phyloP scores from a whole-genome alignment of 1,284 basidiomycete species.

The Puccinia novopanici region DNA sequence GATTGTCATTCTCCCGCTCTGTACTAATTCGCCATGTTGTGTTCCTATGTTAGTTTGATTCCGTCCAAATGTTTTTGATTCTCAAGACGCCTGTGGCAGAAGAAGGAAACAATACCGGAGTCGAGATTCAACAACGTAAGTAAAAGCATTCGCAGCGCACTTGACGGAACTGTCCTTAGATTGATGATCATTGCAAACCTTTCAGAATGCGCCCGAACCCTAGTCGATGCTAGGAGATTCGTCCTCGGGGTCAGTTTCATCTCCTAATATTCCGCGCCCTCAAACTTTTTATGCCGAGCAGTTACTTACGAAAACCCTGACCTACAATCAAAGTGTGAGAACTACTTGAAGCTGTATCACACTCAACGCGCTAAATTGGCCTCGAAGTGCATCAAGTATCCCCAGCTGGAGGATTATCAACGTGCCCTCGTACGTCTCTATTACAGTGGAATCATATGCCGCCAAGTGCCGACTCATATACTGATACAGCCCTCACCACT shows the following conservation, averaged over 20 bases:
- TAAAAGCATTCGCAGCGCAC: background rate
- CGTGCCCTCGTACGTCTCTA: conserved; percentile 29
- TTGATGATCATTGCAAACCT: background rate
- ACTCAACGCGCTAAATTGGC: conserved; percentile 50
- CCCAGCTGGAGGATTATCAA: conserved; percentile 48
- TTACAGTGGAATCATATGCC: too few relatives aligned
- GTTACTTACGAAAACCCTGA: background rate
- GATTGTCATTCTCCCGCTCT: background rate
- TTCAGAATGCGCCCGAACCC: conserved; percentile 45
- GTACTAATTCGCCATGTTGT: background rate
- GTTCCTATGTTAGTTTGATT: conserved; percentile 11
- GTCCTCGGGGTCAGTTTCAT: conserved; percentile 36
- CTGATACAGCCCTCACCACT: background rate
- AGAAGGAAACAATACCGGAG: conserved; percentile 50
- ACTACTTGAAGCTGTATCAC: conserved; percentile 49
- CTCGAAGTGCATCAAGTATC: conserved; percentile 50
- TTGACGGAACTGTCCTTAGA: background rate
- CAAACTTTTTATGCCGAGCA: background rate
- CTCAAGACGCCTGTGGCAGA: conserved; percentile 48
- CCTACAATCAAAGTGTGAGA: conserved; percentile 31
- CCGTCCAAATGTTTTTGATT: conserved; percentile 46
- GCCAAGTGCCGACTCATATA: too few relatives aligned
- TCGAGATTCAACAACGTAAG: conserved; percentile 51
- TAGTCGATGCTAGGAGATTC: conserved; percentile 46
- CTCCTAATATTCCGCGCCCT: background rate